Base-by-base conservation (phyloP, 176 grass and related monocot genomes). In the Saccharum spontaneum region DNA sequence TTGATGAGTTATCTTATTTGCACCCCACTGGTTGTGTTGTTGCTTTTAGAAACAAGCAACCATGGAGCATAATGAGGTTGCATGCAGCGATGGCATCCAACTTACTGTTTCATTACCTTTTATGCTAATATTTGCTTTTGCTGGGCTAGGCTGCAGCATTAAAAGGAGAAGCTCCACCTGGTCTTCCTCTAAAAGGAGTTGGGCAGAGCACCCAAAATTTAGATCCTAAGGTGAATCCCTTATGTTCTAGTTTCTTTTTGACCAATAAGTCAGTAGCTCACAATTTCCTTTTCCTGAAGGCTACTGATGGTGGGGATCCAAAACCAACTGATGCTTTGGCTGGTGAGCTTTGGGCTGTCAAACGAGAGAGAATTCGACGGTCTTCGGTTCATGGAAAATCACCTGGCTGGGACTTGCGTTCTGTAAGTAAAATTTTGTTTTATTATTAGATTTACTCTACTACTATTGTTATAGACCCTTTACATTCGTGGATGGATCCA, bases 241-340 rank as follows among this genome's bases (percentile, higher is more conserved):
- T 79, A 70, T 55, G 74, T 60, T 82, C 37, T 17, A 6, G 60
- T 60, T 63, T 88, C 62, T 87, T 79, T 76, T 88, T 34, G 39
- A 41, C 20, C 14, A 18, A 1, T n/a, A 50, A 67, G 50, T 63
- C 52, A 75, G n/a, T 85, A 82, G 88, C 49, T 84, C 70, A 28
- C 26, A 30, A 5, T 62, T 62, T 61, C 4, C 20, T 77, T 85
- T 84, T 20, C 76, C 41, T 33, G 41, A 67, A 99, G 97, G 80
- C 71, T 66, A 83, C 31, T 79, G 87, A 92, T 86, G 84, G 88
- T 75, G 74, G 76, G 49, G 75, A 89, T 80, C 88, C 91, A 85
- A 96, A 96, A 92, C 93, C 97, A 24, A 92, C 90, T 54, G 97
- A 99, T 92, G 94, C 94, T 67, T 94, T 99, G 78, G 92, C 97